These are phyloP conservation scores for Lachancea quebecensis DNA, from an alignment of 805 yeast species.

Conservation along the genomic window DNA sequence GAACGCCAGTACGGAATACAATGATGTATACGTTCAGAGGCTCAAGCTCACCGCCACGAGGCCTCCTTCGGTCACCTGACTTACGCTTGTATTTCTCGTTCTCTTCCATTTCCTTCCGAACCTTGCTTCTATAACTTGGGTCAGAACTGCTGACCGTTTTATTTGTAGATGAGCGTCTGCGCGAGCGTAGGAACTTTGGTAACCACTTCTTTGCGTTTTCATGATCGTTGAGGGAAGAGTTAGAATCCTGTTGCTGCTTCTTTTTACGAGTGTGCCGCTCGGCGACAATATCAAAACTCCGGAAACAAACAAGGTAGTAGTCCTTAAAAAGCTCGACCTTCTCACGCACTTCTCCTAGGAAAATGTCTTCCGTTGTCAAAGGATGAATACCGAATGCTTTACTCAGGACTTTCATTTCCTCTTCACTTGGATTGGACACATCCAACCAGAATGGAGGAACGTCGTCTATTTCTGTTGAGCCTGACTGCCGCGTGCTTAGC, in stretches of 20 bases:
- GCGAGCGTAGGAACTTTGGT: conserved; percentile 12
- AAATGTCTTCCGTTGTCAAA: conserved; percentile 90
- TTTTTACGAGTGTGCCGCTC: conserved; percentile 52
- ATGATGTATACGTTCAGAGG: conserved; percentile 91
- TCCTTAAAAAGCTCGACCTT: conserved; percentile 89
- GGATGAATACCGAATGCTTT: conserved; percentile 95
- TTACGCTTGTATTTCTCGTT: conserved; percentile 36
- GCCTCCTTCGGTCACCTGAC: conserved; percentile 40
- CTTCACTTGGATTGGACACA: conserved; percentile 88
- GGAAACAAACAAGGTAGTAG: conserved; percentile 86
- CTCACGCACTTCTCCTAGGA: conserved; percentile 88
- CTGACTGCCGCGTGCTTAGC: conserved; percentile 9
- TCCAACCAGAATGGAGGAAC: conserved; percentile 87
- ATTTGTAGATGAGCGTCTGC: conserved; percentile 19
- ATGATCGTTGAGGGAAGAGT: not conserved
- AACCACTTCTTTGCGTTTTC: conserved; percentile 13
- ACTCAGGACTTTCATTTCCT: conserved; percentile 86
- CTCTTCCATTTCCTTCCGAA: conserved; percentile 30
- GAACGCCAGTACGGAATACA: conserved; percentile 83
- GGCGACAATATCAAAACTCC: conserved; percentile 73
- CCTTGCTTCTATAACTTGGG: conserved; percentile 20
- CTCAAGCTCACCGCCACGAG: conserved; percentile 52
- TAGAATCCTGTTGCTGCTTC: conserved; percentile 34
- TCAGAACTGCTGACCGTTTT: conserved; percentile 16
- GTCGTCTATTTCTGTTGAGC: conserved; percentile 25